phyloP scores from a whole-genome alignment of 2,329 filamentous ascomycete genomes.

The Monosporascus sp. region DNA sequence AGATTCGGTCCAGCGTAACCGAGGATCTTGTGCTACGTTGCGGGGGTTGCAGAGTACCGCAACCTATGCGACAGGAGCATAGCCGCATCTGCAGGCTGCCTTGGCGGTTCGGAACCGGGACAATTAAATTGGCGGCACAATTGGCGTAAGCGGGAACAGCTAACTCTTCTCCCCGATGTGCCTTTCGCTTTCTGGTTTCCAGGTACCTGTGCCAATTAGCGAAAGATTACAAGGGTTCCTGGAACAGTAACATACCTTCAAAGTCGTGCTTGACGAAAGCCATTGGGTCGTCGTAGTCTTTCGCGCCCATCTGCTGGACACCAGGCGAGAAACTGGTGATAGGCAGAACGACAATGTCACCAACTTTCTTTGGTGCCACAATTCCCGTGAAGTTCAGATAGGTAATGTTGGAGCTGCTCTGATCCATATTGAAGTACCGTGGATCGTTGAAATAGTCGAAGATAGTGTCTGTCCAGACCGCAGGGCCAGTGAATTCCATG shows the following conservation, averaged over 20 bases:
- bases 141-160: slow-evolving; percentile 15
- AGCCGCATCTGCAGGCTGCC: too few relatives aligned
- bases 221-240: not conserved
- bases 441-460: slow-evolving; percentile 93
- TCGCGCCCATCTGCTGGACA: slow-evolving; percentile 86
- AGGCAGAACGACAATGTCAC: slow-evolving; percentile 87
- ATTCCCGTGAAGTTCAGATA: slow-evolving; percentile 90
- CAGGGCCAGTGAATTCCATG: slow-evolving; percentile 91
- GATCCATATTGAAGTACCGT: slow-evolving; percentile 76
- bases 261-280: slow-evolving; percentile 97
- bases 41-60: too few relatives aligned
- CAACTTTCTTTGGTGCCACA: slow-evolving; percentile 74
- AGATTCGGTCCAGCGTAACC: too few relatives aligned
- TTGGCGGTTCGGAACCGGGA: too few relatives aligned
- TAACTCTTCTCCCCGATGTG: slow-evolving; percentile 54
- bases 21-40: too few relatives aligned
- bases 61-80: too few relatives aligned
- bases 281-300: slow-evolving; percentile 86
- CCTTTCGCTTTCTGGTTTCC: slow-evolving; percentile 68
- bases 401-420: slow-evolving; percentile 68
- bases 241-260: slow-evolving; percentile 59
- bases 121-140: too few relatives aligned
- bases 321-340: slow-evolving; percentile 98
- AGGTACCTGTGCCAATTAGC: slow-evolving; percentile 50
- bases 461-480: slow-evolving; percentile 86